phyloP scores from a whole-genome alignment of 345 rosid genomes.

The Geranium brycei region DNA sequence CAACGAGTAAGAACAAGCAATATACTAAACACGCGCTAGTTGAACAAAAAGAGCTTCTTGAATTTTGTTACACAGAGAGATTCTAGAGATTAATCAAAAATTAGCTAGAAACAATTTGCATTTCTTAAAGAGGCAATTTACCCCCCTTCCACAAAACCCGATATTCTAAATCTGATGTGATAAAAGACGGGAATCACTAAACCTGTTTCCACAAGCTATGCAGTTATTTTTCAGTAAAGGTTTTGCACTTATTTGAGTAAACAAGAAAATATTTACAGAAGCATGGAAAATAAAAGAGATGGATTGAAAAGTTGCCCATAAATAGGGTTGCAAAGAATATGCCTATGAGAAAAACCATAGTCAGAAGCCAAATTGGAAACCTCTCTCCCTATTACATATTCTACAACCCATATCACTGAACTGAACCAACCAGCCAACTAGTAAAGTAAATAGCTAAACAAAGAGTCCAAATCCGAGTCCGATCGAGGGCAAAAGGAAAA shows the following conservation, averaged over 20 bases:
- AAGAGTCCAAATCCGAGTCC: neutral
- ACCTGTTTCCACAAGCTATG: no score
- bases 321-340: constrained; percentile 22
- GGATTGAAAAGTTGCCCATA: constrained; percentile 1
- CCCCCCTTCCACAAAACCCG: no score
- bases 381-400: constrained; percentile 16
- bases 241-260: constrained; percentile 13
- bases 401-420: constrained; percentile 16
- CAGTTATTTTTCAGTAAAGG: no score
- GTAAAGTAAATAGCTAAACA: neutral
- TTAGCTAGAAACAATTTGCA: no score
- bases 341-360: constrained; percentile 15
- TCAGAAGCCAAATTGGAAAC: constrained; percentile 6
- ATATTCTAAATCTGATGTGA: no score
- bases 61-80: no score
- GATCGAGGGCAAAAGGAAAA: constrained; percentile 1
- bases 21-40: no score
- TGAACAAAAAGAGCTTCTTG: no score
- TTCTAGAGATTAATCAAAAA: no score
- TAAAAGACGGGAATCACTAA: no score
- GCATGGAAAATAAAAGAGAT: neutral
- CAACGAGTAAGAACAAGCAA: no score
- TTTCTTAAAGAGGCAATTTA: no score
- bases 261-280: constrained; percentile 9
- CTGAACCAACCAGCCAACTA: constrained; percentile 8